These are phyloP conservation scores for Coprinopsis cinerea DNA, from an alignment of 768 basidiomycete species.

Conservation along the genomic window DNA sequence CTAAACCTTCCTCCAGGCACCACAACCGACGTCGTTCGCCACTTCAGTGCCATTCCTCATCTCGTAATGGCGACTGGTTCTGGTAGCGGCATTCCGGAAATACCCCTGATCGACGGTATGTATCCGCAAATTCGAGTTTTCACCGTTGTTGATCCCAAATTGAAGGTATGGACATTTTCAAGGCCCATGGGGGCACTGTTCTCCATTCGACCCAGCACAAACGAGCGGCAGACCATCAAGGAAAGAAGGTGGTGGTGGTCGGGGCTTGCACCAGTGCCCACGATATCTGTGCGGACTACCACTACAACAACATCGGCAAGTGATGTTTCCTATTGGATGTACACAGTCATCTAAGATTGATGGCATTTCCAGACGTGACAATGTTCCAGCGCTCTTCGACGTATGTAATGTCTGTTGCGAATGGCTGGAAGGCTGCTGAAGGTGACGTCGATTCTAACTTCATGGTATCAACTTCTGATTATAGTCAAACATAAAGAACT, in stretches of 20 bases:
- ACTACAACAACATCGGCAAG: slow-evolving; percentile 28
- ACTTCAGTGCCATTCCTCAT: slow-evolving; percentile 30
- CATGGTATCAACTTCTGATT: background rate
- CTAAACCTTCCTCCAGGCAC: background rate
- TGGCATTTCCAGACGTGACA: slow-evolving; percentile 36
- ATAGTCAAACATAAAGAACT: slow-evolving; percentile 13
- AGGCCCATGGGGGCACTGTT: slow-evolving; percentile 32
- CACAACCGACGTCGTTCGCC: background rate
- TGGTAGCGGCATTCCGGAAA: slow-evolving; percentile 38
- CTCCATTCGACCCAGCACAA: slow-evolving; percentile 50
- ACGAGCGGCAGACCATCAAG: slow-evolving; percentile 40
- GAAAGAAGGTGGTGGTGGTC: slow-evolving; percentile 64
- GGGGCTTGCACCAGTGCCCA: slow-evolving; percentile 54
- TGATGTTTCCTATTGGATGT: background rate
- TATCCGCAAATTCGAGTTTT: background rate
- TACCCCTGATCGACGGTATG: slow-evolving; percentile 25
- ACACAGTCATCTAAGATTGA: slow-evolving; percentile 5
- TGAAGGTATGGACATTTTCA: slow-evolving; percentile 27
- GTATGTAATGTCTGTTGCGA: slow-evolving; percentile 43
- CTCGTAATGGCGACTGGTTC: slow-evolving; percentile 54
- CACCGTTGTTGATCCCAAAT: slow-evolving; percentile 1
- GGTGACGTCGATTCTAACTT: slow-evolving; percentile 14
- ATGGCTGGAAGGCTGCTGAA: slow-evolving; percentile 28
- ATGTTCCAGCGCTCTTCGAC: slow-evolving; percentile 47
- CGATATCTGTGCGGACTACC: slow-evolving; percentile 34